phyloP scores from a whole-genome alignment of 352 stramenopile species.

The Elongisporangium undulatum region DNA sequence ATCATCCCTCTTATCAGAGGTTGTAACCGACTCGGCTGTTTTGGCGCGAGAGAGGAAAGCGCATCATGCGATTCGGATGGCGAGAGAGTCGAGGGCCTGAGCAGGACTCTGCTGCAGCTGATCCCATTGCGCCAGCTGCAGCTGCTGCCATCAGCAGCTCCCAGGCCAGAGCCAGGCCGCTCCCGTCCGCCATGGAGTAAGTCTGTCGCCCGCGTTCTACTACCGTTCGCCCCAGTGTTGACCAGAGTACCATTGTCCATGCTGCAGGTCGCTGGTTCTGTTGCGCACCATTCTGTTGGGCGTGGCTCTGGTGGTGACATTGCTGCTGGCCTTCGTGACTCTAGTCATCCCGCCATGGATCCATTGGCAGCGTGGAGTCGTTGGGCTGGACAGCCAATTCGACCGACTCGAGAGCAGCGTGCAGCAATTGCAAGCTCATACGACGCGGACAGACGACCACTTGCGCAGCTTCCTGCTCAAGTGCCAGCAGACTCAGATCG shows the following conservation, averaged over 20 bases:
- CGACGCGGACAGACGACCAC: slow-evolving; percentile 11
- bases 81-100: background rate
- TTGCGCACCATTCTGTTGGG: slow-evolving; percentile 6
- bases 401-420: slow-evolving; percentile 23
- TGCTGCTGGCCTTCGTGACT: slow-evolving; percentile 6
- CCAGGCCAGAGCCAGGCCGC: background rate
- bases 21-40: background rate
- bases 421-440: slow-evolving; percentile 12
- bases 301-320: slow-evolving; percentile 7
- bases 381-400: slow-evolving; percentile 10
- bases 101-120: background rate
- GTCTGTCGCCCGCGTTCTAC: background rate
- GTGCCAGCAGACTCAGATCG: slow-evolving; percentile 18
- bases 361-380: slow-evolving; percentile 1
- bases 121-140: background rate
- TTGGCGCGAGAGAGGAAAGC: slow-evolving; percentile 2
- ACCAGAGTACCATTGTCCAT: background rate
- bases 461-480: slow-evolving; percentile 17
- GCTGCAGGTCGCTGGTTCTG: background rate
- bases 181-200: background rate
- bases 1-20: background rate
- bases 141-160: background rate
- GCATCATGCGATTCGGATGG: background rate
- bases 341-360: background rate
- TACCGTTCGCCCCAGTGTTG: no score